Evolutionary conservation across 495 filamentous ascomycete genomes (phyloP), one percentile per base, ranked within the genome.

Genomic region (Penicillium antarcticum): DNA sequence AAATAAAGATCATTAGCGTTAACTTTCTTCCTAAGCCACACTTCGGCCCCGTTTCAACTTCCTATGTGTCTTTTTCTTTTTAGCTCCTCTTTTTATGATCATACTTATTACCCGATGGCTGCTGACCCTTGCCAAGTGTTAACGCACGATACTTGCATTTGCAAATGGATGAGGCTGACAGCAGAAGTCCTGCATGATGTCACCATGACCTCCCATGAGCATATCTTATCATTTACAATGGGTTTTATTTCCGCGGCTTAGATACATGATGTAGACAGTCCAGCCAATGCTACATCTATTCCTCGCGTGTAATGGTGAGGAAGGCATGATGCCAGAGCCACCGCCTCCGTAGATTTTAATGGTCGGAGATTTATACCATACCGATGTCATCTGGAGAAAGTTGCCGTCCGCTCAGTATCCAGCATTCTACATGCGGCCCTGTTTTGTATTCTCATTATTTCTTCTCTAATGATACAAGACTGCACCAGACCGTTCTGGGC

Each of bases 1-100:
- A 39, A 56, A 48, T 52, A 53, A 56, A 47, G 56, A 50, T 55
- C 49, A 16, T 39, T 62, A 62, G 59, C 56, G 52, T 59, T 45
- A 62, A 62, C 59, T 47, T 45, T 55, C 48, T 55, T 34, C n/a
- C 31, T 14, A 52, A 55, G 55, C 58, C 55, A 54, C 53, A 5
- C 21, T 23, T 23, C 19, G 17, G 31, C 36, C 35, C 26, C 35
- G 13, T 29, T 29, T 29, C 26, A 29, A 7, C 26, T 29, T 29
- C 9, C 26, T 29, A 29, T 29, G 2, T 29, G 8, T 29, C 7
- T 7, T 7, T 29, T 29, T 29, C 8, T 29, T 29, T 29, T 29
- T 9, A 0, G 26, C 26, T 29, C 1, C 8, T 29, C 2, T 43
- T 21, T 12, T 33, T 32, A 12, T n/a, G 18, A 23, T 12, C 19